These are phyloP conservation scores for Ilex asprella DNA, from an alignment of 257 asterid species.

Conservation along the genomic window DNA sequence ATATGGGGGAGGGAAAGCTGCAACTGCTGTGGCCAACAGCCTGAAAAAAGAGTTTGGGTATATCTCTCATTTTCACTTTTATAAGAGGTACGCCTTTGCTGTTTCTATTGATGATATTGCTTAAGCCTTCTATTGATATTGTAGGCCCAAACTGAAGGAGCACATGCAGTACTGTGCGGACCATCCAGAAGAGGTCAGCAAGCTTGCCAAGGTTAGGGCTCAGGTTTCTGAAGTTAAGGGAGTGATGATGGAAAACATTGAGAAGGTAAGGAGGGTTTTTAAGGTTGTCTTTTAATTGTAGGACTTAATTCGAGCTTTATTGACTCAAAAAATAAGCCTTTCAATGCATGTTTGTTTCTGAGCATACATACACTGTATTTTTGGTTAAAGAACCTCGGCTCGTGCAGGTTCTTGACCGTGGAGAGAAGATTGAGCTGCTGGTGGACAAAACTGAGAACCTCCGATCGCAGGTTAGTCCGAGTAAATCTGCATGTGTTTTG, in stretches of 20 bases:
- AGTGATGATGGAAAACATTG: slow-evolving; percentile 31
- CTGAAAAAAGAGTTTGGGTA: slow-evolving; percentile 29
- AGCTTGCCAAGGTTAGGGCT: slow-evolving; percentile 25
- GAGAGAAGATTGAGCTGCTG: slow-evolving; percentile 2
- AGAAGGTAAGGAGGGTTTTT: slow-evolving; percentile 17
- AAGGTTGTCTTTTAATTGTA: neutral
- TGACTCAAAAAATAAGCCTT: too few relatives aligned
- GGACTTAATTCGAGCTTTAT: too few relatives aligned
- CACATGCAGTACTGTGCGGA: slow-evolving; percentile 22
- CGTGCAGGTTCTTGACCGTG: neutral
- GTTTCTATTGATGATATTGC: neutral
- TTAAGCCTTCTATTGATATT: slow-evolving; percentile 1
- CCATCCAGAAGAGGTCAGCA: slow-evolving; percentile 32
- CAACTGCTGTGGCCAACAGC: slow-evolving; percentile 13
- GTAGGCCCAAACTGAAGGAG: slow-evolving; percentile 24
- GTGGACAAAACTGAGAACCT: slow-evolving; percentile 1
- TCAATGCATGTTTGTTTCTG: too few relatives aligned
- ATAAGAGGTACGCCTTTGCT: too few relatives aligned
- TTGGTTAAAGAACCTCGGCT: too few relatives aligned
- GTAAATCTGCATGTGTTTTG: neutral
- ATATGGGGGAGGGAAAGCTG: slow-evolving; percentile 23
- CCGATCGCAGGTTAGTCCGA: neutral
- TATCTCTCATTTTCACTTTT: neutral
- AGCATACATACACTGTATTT: too few relatives aligned
- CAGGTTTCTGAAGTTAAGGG: slow-evolving; percentile 30